Conservation (phyloP, 345 rosid genomes). For the Hypericum androsaemum region DNA sequence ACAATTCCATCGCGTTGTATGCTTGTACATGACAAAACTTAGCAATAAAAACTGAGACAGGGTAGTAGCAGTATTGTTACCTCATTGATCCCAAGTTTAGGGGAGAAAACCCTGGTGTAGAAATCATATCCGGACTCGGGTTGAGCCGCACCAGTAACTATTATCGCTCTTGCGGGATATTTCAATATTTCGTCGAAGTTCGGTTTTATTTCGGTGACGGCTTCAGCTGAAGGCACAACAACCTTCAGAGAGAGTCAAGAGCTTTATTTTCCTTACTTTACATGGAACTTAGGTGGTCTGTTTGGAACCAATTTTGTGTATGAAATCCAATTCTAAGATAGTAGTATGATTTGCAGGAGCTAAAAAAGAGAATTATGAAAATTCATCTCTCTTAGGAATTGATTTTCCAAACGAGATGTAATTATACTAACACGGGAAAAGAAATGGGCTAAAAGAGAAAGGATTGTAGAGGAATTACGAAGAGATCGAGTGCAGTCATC, state of each 20-base stretch:
- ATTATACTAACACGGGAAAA: too few species aligned
- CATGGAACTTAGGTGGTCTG: too few species aligned
- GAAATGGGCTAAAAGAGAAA: neutral
- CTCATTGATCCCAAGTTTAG: constrained; percentile 58
- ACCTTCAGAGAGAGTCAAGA: constrained; percentile 25
- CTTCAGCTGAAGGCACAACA: constrained; percentile 52
- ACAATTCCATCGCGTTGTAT: too few species aligned
- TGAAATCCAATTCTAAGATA: too few species aligned
- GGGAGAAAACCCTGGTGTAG: constrained; percentile 55
- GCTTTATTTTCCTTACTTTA: too few species aligned
- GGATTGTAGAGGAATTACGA: constrained; percentile 30
- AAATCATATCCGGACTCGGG: constrained; percentile 51
- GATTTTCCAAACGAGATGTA: too few species aligned
- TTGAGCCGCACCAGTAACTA: constrained; percentile 47
- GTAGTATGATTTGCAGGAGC: too few species aligned
- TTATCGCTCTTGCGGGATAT: constrained; percentile 43
- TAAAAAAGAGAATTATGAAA: too few species aligned
- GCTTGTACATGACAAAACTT: too few species aligned
- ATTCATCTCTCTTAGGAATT: too few species aligned
- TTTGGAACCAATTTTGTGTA: too few species aligned
- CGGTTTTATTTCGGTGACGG: constrained; percentile 43
- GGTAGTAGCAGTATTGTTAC: constrained; percentile 19
- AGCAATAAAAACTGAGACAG: too few species aligned
- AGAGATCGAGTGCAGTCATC: constrained; percentile 32
- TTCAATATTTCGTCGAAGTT: constrained; percentile 35